A percentile compares a stretch with the other conserved stretches of the same genome.
Evolutionary conservation across 2,329 filamentous ascomycete species (phyloP).

Genomic region (Karstenula rhodostoma): DNA sequence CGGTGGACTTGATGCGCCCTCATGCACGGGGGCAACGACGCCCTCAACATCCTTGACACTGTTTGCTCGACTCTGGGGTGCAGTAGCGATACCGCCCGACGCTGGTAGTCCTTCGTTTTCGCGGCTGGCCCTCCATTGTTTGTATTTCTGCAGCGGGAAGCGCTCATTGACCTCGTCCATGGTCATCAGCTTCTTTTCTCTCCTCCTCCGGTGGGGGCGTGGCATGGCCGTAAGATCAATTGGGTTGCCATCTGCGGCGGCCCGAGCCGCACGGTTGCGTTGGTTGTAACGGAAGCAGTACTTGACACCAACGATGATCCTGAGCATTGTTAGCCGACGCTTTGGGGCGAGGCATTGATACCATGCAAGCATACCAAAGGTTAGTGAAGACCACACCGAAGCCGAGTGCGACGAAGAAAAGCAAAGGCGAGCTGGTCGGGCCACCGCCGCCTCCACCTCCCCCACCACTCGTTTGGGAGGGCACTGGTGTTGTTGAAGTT

Average conservation of each 20-base stretch:
- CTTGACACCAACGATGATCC: constrained; percentile 99
- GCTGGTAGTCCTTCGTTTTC: constrained; percentile 85
- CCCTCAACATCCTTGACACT: constrained; percentile 74
- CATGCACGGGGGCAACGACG: constrained; percentile 40
- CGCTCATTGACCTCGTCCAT: constrained; percentile 99
- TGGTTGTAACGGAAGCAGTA: constrained; percentile 99
- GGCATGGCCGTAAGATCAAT: constrained; percentile 89
- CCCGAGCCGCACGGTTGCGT: constrained; percentile 80
- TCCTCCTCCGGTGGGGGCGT: constrained; percentile 80
- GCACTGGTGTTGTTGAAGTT: constrained; percentile 18
- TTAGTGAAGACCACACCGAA: constrained; percentile 99
- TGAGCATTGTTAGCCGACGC: constrained; percentile 53
- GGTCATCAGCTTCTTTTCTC: constrained; percentile 98
- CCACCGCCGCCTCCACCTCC: constrained; percentile 47
- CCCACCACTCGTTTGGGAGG: constrained; percentile 18
- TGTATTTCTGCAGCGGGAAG: constrained; percentile 96
- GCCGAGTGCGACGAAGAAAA: constrained; percentile 94
- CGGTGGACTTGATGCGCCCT: constrained; percentile 40
- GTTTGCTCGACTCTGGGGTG: constrained; percentile 74
- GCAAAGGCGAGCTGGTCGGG: constrained; percentile 74
- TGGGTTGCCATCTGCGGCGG: constrained; percentile 78
- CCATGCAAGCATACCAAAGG: constrained; percentile 76
- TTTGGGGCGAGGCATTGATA: constrained; percentile 1
- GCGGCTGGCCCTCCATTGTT: constrained; percentile 86
- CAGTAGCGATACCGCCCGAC: constrained; percentile 77